Conservation (phyloP, 768 basidiomycete species). For the Lentinula edodes region DNA sequence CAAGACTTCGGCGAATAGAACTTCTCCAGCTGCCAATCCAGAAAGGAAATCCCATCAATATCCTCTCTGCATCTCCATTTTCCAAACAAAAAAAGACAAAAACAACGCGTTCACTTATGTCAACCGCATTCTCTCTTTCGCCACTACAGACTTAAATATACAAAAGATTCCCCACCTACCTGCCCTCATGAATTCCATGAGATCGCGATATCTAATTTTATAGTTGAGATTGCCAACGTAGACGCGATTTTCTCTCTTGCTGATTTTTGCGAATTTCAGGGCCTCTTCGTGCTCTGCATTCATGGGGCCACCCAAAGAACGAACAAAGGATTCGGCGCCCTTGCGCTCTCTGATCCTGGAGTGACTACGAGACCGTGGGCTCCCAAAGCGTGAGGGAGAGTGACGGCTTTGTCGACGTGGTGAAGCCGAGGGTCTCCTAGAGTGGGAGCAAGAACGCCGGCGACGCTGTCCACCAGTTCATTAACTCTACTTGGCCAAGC, state of each 20-base stretch:
- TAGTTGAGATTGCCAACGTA: slow-evolving; percentile 99
- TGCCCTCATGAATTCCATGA: slow-evolving; percentile 99
- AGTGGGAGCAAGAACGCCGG: slow-evolving; percentile 3
- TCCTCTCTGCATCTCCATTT: slow-evolving; percentile 66
- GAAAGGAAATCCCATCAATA: slow-evolving; percentile 94
- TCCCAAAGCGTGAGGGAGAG: slow-evolving; percentile 56
- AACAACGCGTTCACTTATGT: slow-evolving; percentile 14
- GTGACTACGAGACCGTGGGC: slow-evolving; percentile 48
- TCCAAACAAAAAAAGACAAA: slow-evolving; percentile 9
- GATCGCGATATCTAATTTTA: slow-evolving; percentile 97
- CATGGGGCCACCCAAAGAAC: slow-evolving; percentile 84
- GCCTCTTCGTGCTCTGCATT: slow-evolving; percentile 92
- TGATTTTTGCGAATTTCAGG: slow-evolving; percentile 89
- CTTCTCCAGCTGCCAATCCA: slow-evolving; percentile 96
- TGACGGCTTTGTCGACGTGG: slow-evolving; percentile 67
- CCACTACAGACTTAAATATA: slow-evolving; percentile 77
- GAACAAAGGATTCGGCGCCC: slow-evolving; percentile 60
- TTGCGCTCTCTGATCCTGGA: slow-evolving; percentile 56
- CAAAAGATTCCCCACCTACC: slow-evolving; percentile 87
- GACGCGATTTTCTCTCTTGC: slow-evolving; percentile 97
- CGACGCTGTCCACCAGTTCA: slow-evolving; percentile 33
- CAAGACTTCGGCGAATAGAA: slow-evolving; percentile 99
- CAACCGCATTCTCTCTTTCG: slow-evolving; percentile 28
- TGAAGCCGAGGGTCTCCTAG: slow-evolving; percentile 54
- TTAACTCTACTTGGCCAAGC: neutral